Conservation (phyloP, 345 rosid genomes). For the Gossypium anomalum region DNA sequence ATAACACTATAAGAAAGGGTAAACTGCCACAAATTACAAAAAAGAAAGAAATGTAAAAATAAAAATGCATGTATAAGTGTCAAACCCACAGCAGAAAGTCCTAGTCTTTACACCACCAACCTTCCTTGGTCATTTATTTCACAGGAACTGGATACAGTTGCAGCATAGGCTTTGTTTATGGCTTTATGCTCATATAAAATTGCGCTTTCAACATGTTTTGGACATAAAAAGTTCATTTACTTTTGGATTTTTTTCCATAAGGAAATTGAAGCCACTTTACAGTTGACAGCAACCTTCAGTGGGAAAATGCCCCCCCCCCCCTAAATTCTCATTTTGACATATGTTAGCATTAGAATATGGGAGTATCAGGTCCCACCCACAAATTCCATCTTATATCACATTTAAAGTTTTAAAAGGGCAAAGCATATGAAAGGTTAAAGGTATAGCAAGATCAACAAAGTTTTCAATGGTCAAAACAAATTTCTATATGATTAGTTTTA, state of each 20-base stretch:
- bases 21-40: neutral
- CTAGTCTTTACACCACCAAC: neutral
- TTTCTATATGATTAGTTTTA: neutral
- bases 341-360: neutral
- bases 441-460: neutral
- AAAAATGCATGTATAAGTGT: neutral
- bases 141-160: neutral
- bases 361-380: neutral
- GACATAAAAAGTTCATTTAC: neutral
- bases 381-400: neutral
- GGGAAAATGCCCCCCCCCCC: neutral
- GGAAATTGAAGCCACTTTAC: neutral
- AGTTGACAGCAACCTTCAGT: neutral
- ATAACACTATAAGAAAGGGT: neutral
- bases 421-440: neutral
- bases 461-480: neutral
- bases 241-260: neutral
- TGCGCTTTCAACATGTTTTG: neutral
- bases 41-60: neutral
- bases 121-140: neutral
- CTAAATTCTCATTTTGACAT: neutral
- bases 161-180: slow-evolving; percentile 1
- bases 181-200: neutral
- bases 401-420: neutral
- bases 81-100: neutral